Evolutionary conservation across 2,329 filamentous ascomycete species (phyloP).

Genomic region (Anthostomella pinea): DNA sequence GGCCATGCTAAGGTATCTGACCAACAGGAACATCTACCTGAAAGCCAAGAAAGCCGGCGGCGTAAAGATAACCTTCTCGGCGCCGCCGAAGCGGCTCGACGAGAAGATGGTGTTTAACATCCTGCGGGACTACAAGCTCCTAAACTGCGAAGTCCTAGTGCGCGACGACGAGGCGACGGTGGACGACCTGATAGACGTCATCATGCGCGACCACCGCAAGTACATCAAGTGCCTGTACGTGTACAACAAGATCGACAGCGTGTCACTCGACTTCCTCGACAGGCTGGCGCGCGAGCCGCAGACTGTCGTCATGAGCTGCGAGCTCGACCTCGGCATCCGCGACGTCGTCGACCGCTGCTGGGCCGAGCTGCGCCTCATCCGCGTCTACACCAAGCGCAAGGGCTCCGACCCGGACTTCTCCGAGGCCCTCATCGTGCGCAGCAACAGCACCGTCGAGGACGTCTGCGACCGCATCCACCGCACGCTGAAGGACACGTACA

Average conservation of each 20-base stretch:
- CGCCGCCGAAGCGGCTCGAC: slow-evolving; percentile 85
- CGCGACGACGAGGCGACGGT: slow-evolving; percentile 94
- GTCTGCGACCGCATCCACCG: slow-evolving; percentile 95
- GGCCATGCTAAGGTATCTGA: slow-evolving; percentile 3
- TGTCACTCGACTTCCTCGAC: slow-evolving; percentile 91
- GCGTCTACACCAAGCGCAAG: slow-evolving; percentile 96
- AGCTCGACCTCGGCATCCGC: slow-evolving; percentile 86
- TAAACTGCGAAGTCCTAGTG: slow-evolving; percentile 94
- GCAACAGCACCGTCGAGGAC: slow-evolving; percentile 87
- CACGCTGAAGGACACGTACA: slow-evolving; percentile 96
- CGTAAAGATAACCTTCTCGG: slow-evolving; percentile 96
- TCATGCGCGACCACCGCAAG: slow-evolving; percentile 98
- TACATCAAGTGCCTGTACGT: slow-evolving; percentile 96
- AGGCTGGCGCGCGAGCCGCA: slow-evolving; percentile 87
- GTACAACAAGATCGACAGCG: slow-evolving; percentile 99
- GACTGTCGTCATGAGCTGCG: slow-evolving; percentile 96
- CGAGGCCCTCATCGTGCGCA: slow-evolving; percentile 90
- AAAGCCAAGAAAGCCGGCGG: slow-evolving; percentile 94
- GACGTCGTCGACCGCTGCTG: slow-evolving; percentile 95
- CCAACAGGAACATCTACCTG: slow-evolving; percentile 83
- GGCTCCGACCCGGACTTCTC: slow-evolving; percentile 83
- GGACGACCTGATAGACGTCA: slow-evolving; percentile 98
- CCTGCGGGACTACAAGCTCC: slow-evolving; percentile 95
- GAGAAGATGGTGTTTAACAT: slow-evolving; percentile 99
- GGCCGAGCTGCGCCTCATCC: slow-evolving; percentile 85